These are phyloP conservation scores for Tremellales sp. DNA, from an alignment of 1,284 basidiomycete genomes.

Conservation along the genomic window DNA sequence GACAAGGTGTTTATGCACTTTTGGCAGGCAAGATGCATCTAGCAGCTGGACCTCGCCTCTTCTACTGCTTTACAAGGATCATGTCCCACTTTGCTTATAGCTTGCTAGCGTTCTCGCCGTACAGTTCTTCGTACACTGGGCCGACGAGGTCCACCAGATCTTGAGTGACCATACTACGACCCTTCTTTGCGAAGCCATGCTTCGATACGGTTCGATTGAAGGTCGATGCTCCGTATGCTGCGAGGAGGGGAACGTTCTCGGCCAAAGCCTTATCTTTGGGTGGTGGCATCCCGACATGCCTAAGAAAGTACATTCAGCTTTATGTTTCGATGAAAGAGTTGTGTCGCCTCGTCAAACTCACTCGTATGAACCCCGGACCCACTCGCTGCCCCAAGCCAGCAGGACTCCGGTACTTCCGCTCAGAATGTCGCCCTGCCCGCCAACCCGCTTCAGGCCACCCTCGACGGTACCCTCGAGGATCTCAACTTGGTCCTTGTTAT, in stretches of 20 bases:
- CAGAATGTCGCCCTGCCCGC: slow-evolving; percentile 92
- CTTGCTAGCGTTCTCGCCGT: slow-evolving; percentile 49
- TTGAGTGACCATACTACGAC: slow-evolving; percentile 79
- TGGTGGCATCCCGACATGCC: slow-evolving; percentile 53
- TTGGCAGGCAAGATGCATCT: too few species aligned
- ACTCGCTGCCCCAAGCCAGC: slow-evolving; percentile 91
- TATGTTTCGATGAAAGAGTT: too few species aligned
- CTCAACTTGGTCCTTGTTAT: slow-evolving; percentile 16
- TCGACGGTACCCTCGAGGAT: slow-evolving; percentile 62
- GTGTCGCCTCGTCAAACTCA: too few species aligned
- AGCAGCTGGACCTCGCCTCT: neutral
- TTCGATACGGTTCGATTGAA: slow-evolving; percentile 79
- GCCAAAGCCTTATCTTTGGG: slow-evolving; percentile 50
- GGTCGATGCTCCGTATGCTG: slow-evolving; percentile 81
- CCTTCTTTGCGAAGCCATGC: slow-evolving; percentile 67
- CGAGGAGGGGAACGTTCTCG: slow-evolving; percentile 69
- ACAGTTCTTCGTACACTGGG: slow-evolving; percentile 66
- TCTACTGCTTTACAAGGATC: slow-evolving; percentile 20
- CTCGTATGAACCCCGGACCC: slow-evolving; percentile 71
- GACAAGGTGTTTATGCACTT: neutral
- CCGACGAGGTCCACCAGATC: slow-evolving; percentile 80
- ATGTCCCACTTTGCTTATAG: slow-evolving; percentile 4
- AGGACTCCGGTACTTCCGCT: slow-evolving; percentile 82
- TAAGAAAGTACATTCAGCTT: too few species aligned
- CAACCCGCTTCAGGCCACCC: slow-evolving; percentile 87